Evolutionary conservation across 306 rosid species (phyloP).

Genomic region (Sicyos edulis): DNA sequence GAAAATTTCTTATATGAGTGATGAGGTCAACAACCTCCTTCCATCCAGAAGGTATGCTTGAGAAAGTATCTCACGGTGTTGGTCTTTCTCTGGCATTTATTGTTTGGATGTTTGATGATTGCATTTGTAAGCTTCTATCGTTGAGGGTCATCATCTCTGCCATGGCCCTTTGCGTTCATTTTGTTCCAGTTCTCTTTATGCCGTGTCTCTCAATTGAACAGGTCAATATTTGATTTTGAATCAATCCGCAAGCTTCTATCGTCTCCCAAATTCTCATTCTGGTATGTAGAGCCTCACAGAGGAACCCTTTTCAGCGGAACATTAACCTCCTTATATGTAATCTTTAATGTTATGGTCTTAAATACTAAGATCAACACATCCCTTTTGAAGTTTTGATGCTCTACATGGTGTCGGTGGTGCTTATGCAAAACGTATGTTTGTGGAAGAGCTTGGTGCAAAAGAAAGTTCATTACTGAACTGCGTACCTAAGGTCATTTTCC

Average conservation of each 20-base stretch:
- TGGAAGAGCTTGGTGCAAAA: conserved; percentile 96
- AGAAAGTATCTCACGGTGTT: neutral
- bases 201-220: conserved; percentile 31
- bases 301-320: conserved; percentile 19
- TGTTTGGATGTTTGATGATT: conserved; percentile 3
- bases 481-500: conserved; percentile 62
- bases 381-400: conserved; percentile 59
- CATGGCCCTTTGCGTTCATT: neutral
- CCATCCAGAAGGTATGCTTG: neutral
- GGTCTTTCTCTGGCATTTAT: neutral
- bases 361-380: neutral
- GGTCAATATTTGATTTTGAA: conserved; percentile 91
- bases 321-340: neutral
- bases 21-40: neutral
- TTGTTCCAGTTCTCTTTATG: conserved; percentile 7
- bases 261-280: conserved; percentile 86
- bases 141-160: conserved; percentile 2
- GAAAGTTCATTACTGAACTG: conserved; percentile 89
- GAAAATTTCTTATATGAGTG: neutral
- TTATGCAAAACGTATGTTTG: conserved; percentile 85
- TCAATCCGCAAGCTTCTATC: conserved; percentile 60
- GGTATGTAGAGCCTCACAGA: conserved; percentile 41
- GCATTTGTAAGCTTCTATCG: neutral
- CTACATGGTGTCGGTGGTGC: conserved; percentile 97
- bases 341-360: neutral